Percentiles rank a stretch among this genome's conserved stretches.
Evolutionary conservation across 345 rosid species (phyloP).

Genomic region (Nasturtium officinale): DNA sequence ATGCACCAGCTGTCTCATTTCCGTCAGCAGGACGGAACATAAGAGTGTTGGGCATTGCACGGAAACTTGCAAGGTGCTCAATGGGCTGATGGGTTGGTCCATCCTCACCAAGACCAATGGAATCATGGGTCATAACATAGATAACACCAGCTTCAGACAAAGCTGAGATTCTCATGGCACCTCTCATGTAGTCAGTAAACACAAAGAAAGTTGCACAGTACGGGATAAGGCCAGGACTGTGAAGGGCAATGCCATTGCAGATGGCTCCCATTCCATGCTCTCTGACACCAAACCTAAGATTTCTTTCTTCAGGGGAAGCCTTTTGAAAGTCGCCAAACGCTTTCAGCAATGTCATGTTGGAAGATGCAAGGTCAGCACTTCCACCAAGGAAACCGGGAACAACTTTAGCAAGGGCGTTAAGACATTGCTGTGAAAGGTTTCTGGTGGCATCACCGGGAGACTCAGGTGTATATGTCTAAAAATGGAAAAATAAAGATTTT

Average conservation of each 20-base stretch:
- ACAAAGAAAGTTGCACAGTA: conserved; percentile 99
- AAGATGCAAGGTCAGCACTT: conserved; percentile 98
- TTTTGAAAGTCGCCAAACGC: conserved; percentile 89
- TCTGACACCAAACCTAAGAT: conserved; percentile 91
- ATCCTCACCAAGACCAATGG: conserved; percentile 99
- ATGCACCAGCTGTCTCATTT: conserved; percentile 95
- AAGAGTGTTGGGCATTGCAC: conserved; percentile 95
- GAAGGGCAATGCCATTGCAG: conserved; percentile 89
- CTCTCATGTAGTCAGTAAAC: conserved; percentile 99
- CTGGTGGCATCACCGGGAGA: conserved; percentile 93
- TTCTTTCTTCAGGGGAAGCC: conserved; percentile 88
- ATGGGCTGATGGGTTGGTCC: conserved; percentile 99
- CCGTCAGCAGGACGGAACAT: conserved; percentile 99
- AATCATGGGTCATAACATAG: conserved; percentile 98
- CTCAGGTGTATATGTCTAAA: conserved; percentile 83
- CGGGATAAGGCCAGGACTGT: conserved; percentile 89
- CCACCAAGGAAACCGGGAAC: conserved; percentile 96
- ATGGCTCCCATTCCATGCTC: conserved; percentile 99
- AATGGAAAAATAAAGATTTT: conserved; percentile 26
- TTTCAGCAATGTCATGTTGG: conserved; percentile 95
- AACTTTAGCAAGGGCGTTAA: conserved; percentile 79
- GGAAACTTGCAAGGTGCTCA: conserved; percentile 97
- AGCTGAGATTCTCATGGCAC: conserved; percentile 93
- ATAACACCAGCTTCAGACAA: conserved; percentile 85
- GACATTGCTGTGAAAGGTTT: conserved; percentile 85